phyloP scores from a whole-genome alignment of 768 basidiomycete species.

The Suillus americanus region DNA sequence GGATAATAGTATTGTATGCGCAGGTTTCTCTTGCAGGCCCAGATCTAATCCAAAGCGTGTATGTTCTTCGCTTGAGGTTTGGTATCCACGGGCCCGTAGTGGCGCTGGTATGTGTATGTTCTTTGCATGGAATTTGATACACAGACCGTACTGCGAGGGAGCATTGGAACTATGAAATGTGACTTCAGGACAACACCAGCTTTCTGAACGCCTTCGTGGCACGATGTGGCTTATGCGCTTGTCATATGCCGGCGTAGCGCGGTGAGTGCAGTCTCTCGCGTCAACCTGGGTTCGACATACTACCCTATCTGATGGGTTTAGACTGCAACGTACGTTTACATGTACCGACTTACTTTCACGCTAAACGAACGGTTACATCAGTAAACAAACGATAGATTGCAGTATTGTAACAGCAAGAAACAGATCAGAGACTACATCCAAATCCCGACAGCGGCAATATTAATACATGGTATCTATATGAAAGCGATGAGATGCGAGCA shows the following conservation, averaged over 20 bases:
- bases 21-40: background rate
- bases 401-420: background rate
- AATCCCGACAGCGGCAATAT: background rate
- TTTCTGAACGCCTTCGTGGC: background rate
- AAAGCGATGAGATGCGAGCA: background rate
- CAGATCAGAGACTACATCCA: background rate
- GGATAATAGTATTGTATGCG: background rate
- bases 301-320: background rate
- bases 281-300: background rate
- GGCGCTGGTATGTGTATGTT: background rate
- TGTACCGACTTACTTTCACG: background rate
- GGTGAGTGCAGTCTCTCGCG: background rate
- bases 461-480: background rate
- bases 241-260: background rate
- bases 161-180: background rate
- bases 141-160: background rate
- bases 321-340: background rate
- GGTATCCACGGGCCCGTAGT: background rate
- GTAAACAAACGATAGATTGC: background rate
- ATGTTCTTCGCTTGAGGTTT: background rate
- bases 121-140: background rate
- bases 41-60: background rate
- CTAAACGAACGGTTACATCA: background rate
- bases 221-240: background rate
- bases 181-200: background rate